Percentiles rank a stretch among this genome's conserved stretches.
phyloP scores from a whole-genome alignment of 2,329 filamentous ascomycete genomes.

The Rhynchosporium agropyri region DNA sequence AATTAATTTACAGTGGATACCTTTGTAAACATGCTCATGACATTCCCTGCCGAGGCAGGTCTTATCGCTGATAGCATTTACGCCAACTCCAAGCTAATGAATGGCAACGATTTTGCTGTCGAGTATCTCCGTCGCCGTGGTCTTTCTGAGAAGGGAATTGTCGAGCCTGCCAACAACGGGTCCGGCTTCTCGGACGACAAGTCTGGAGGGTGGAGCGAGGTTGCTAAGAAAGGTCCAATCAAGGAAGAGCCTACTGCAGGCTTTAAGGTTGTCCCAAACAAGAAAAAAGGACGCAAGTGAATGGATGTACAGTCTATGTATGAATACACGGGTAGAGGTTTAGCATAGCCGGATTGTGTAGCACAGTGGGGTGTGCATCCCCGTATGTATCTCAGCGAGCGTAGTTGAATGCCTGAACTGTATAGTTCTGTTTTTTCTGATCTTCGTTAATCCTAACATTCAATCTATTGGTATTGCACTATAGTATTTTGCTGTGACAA shows the following conservation, averaged over 20 bases:
- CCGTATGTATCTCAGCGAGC: constrained; percentile 26
- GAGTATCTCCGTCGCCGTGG: constrained; percentile 94
- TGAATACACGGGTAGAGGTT: constrained; percentile 30
- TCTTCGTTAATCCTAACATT: constrained; percentile 10
- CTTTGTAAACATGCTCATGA: constrained; percentile 75
- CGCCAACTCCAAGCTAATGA: constrained; percentile 82
- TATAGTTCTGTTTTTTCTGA: constrained; percentile 5
- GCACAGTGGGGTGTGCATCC: constrained; percentile 27
- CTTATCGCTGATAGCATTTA: constrained; percentile 92
- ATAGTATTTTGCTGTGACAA: background rate
- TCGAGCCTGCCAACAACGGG: constrained; percentile 64
- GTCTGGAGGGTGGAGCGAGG: constrained; percentile 86
- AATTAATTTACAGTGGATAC: constrained; percentile 56
- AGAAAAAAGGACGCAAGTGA: constrained; percentile 87
- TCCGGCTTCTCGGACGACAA: constrained; percentile 51
- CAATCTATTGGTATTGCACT: constrained; percentile 2
- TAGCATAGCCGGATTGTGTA: constrained; percentile 30
- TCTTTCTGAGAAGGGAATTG: constrained; percentile 87
- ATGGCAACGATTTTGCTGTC: constrained; percentile 89
- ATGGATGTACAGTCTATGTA: constrained; percentile 34
- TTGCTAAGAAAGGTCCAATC: constrained; percentile 84
- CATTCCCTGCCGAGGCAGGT: constrained; percentile 74
- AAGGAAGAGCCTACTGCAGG: constrained; percentile 49
- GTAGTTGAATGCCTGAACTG: constrained; percentile 13
- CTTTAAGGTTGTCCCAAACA: constrained; percentile 88